A percentile compares a stretch with the other conserved stretches of the same genome.
Conservation (phyloP, 148 eudicot species). For the Silene conica region DNA sequence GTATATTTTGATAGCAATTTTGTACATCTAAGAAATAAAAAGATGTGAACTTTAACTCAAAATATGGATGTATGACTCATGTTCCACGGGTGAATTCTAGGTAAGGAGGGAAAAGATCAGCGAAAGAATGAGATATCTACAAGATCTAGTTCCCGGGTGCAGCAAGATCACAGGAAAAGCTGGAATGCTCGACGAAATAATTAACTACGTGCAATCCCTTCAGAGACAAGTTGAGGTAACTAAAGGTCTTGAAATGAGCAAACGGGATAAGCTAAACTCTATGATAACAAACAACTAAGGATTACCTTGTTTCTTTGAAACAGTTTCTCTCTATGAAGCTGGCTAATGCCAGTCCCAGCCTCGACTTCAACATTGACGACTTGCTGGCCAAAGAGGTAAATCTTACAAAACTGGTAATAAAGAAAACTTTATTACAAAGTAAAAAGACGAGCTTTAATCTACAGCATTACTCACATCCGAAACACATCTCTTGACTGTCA, state of each 20-base stretch:
- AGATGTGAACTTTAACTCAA: background rate
- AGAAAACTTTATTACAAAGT: background rate
- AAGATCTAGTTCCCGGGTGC: constrained; percentile 98
- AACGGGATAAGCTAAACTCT: background rate
- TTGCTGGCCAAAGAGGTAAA: constrained; percentile 69
- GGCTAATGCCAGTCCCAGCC: constrained; percentile 68
- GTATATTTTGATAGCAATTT: background rate
- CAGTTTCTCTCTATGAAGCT: constrained; percentile 97
- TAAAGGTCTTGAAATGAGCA: background rate
- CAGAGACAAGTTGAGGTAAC: constrained; percentile 97
- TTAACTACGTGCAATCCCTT: constrained; percentile 93
- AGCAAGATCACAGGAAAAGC: constrained; percentile 94
- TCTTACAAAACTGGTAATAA: constrained; percentile 5
- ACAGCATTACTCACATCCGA: background rate
- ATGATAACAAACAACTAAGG: constrained; percentile 1
- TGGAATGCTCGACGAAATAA: constrained; percentile 96
- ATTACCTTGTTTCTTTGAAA: constrained; percentile 18
- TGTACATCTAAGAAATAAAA: background rate
- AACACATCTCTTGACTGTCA: constrained; percentile 19
- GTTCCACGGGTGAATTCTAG: constrained; percentile 31
- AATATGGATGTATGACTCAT: background rate
- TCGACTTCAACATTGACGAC: constrained; percentile 69
- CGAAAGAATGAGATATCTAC: constrained; percentile 90
- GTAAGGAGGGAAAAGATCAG: constrained; percentile 93
- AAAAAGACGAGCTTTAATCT: background rate